Evolutionary conservation across 805 yeast species (phyloP).

Genomic region (Cyberlindnera euphorbiae): DNA sequence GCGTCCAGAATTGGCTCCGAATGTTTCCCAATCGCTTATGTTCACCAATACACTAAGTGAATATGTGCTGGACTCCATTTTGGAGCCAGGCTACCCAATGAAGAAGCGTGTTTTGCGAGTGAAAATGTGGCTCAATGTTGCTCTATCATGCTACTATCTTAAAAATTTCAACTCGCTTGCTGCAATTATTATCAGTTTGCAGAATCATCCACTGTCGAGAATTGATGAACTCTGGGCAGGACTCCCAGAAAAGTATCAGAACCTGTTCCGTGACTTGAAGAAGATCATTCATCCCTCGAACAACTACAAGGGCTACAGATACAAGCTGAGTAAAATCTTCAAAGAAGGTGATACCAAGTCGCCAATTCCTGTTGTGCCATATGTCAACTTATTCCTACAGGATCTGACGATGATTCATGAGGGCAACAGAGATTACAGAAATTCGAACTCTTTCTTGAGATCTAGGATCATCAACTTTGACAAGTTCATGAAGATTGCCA

Average conservation of each 20-base stretch:
- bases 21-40: slow-evolving; percentile 53
- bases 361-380: slow-evolving; percentile 65
- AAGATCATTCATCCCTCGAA: slow-evolving; percentile 71
- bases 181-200: slow-evolving; percentile 71
- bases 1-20: slow-evolving; percentile 55
- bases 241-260: slow-evolving; percentile 54
- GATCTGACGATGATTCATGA: slow-evolving; percentile 79
- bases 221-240: slow-evolving; percentile 54
- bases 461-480: slow-evolving; percentile 62
- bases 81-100: slow-evolving; percentile 44
- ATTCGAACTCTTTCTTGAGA: slow-evolving; percentile 45
- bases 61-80: slow-evolving; percentile 65
- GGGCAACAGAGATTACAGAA: slow-evolving; percentile 69
- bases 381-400: slow-evolving; percentile 67
- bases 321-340: slow-evolving; percentile 53
- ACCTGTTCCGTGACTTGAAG: slow-evolving; percentile 57
- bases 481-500: slow-evolving; percentile 63
- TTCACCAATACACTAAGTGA: slow-evolving; percentile 71
- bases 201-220: slow-evolving; percentile 65
- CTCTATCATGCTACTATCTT: slow-evolving; percentile 65
- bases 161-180: slow-evolving; percentile 77
- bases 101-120: slow-evolving; percentile 51
- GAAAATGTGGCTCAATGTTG: slow-evolving; percentile 70
- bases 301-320: slow-evolving; percentile 66
- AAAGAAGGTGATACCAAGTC: slow-evolving; percentile 34